Conservation (phyloP, 208 protist genomes). For the Acanthamoeba healyi region DNA sequence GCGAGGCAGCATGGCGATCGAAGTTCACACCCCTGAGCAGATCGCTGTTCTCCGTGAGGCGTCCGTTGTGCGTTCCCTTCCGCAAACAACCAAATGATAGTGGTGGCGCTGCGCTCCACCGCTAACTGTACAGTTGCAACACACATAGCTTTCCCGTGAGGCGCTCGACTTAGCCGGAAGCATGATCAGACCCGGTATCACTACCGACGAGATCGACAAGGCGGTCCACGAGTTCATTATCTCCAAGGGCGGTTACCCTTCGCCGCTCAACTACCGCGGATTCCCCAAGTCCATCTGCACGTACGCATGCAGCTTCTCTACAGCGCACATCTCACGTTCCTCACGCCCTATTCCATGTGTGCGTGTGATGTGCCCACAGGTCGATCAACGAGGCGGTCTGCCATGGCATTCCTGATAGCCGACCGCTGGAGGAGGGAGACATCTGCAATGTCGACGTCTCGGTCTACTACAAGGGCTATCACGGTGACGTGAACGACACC, state of each 20-base stretch:
- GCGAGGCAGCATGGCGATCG: conserved; percentile 76
- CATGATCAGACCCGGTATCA: conserved; percentile 95
- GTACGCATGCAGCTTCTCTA: conserved; percentile 77
- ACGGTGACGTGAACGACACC: conserved; percentile 87
- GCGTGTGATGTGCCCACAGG: background rate
- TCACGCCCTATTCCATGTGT: background rate
- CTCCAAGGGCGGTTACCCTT: conserved; percentile 95
- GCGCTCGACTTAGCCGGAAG: conserved; percentile 96
- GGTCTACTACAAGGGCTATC: conserved; percentile 92
- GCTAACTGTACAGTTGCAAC: background rate
- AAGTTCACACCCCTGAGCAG: conserved; percentile 88
- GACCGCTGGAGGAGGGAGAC: conserved; percentile 96
- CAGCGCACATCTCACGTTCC: background rate
- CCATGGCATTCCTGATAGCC: conserved; percentile 96
- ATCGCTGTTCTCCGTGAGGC: conserved; percentile 94
- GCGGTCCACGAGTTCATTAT: conserved; percentile 87
- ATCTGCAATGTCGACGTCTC: conserved; percentile 99
- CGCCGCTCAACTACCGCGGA: conserved; percentile 98
- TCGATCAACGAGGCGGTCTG: conserved; percentile 90
- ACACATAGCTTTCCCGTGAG: conserved; percentile 88
- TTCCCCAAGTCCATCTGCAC: conserved; percentile 99
- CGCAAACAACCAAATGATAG: no score
- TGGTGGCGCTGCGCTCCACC: no score
- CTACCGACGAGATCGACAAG: conserved; percentile 98
- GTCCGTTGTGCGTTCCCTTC: no score